Evolutionary conservation across 805 yeast species (phyloP).

Genomic region (Teunomyces atbi): DNA sequence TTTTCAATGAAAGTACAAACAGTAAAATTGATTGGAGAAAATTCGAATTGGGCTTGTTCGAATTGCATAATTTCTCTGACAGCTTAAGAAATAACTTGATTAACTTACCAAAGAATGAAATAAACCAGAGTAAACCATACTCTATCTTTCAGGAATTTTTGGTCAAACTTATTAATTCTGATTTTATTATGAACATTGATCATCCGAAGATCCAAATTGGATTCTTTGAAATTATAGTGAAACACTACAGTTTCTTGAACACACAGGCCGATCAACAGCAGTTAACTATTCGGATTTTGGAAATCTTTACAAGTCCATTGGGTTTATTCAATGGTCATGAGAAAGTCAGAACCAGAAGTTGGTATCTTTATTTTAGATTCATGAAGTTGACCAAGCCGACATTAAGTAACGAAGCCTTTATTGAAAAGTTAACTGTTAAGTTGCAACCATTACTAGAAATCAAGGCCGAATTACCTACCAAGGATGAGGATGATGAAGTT

Average conservation of each 20-base stretch:
- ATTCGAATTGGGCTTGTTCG: constrained; percentile 83
- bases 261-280: constrained; percentile 40
- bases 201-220: constrained; percentile 82
- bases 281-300: constrained; percentile 61
- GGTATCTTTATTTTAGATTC: constrained; percentile 87
- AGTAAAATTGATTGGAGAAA: constrained; percentile 65
- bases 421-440: constrained; percentile 57
- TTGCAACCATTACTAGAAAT: constrained; percentile 63
- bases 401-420: constrained; percentile 45
- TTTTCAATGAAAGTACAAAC: constrained; percentile 21
- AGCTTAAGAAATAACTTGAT: constrained; percentile 75
- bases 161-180: constrained; percentile 50
- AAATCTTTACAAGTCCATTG: constrained; percentile 72
- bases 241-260: constrained; percentile 65
- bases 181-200: constrained; percentile 45
- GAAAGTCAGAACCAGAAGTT: constrained; percentile 78
- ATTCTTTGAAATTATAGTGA: constrained; percentile 82
- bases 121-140: constrained; percentile 65
- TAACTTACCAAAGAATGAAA: constrained; percentile 63
- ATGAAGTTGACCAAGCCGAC: constrained; percentile 70
- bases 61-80: constrained; percentile 76
- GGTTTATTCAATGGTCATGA: constrained; percentile 77
- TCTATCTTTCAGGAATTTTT: constrained; percentile 61
- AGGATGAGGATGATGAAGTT: constrained; percentile 56
- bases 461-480: constrained; percentile 52